A percentile compares a stretch with the other conserved stretches of the same genome.
phyloP scores from a whole-genome alignment of 2,329 filamentous ascomycete genomes.

The Penicillium freii region DNA sequence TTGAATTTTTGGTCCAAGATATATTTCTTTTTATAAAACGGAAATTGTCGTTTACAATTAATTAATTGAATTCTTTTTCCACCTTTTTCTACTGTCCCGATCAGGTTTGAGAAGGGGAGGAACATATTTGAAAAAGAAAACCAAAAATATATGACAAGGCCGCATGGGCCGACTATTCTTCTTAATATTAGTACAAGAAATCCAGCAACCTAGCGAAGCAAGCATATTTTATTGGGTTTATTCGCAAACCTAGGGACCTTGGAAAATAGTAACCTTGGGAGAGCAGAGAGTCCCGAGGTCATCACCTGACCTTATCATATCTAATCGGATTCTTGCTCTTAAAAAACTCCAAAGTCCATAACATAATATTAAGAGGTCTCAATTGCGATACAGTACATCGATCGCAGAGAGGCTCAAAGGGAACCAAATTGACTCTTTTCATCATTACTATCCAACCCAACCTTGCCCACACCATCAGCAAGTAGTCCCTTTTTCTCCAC shows the following conservation, averaged over 20 bases:
- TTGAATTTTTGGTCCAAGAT: too few species aligned
- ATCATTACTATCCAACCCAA: not conserved
- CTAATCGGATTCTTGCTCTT: conserved; percentile 8
- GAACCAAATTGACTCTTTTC: not conserved
- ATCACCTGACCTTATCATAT: conserved; percentile 15
- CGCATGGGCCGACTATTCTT: too few species aligned
- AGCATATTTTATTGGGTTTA: not conserved
- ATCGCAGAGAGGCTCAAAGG: not conserved
- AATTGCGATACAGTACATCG: not conserved
- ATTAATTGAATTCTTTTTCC: too few species aligned
- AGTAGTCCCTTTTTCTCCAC: not conserved
- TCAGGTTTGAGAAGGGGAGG: too few species aligned
- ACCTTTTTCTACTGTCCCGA: too few species aligned
- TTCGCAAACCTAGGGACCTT: not conserved
- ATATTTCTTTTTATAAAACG: too few species aligned
- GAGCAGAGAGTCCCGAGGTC: not conserved
- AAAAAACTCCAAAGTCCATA: not conserved
- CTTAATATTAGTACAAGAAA: too few species aligned
- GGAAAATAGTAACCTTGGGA: not conserved
- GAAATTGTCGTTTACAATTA: too few species aligned
- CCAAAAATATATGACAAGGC: too few species aligned
- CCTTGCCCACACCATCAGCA: not conserved
- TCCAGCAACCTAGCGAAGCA: not conserved
- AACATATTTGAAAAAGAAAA: too few species aligned
- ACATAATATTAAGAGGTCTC: not conserved